A percentile compares a stretch with the other conserved stretches of the same genome.
These are phyloP conservation scores for Neurospora sp. DNA, from an alignment of 495 filamentous ascomycete species.

Conservation along the genomic window DNA sequence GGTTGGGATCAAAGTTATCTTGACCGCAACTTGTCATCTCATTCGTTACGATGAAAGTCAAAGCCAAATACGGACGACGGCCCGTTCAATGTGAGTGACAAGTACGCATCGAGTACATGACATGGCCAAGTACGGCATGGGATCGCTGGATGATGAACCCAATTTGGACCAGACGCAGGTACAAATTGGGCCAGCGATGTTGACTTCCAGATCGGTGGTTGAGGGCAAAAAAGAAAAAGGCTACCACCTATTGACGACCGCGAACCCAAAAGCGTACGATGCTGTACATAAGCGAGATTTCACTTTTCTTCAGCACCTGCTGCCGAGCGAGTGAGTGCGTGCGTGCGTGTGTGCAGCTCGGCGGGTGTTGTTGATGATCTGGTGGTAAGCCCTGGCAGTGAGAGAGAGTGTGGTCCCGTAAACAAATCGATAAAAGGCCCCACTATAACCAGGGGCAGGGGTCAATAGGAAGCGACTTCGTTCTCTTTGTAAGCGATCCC, in stretches of 20 bases:
- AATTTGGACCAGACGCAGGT: constrained; percentile 8
- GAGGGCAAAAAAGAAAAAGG: background rate
- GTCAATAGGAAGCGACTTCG: background rate
- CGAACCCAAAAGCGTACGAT: background rate
- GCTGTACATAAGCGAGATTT: background rate
- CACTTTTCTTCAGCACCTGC: background rate
- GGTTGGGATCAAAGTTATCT: background rate
- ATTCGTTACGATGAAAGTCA: background rate
- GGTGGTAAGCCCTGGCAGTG: too few species aligned
- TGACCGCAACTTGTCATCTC: background rate
- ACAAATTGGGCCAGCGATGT: constrained; percentile 4
- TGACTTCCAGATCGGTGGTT: background rate
- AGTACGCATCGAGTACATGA: background rate
- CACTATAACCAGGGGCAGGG: background rate
- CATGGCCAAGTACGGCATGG: background rate
- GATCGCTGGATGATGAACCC: background rate
- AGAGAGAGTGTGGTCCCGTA: background rate
- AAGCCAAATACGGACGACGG: background rate
- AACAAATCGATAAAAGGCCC: background rate
- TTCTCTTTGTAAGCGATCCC: background rate
- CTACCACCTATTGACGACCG: background rate
- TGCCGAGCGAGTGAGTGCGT: background rate
- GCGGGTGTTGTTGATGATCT: background rate
- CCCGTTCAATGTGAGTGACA: background rate
- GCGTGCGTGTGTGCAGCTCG: background rate